These are phyloP conservation scores for Shiraia bambusicola DNA, from an alignment of 2,329 filamentous ascomycete species.

Conservation along the genomic window DNA sequence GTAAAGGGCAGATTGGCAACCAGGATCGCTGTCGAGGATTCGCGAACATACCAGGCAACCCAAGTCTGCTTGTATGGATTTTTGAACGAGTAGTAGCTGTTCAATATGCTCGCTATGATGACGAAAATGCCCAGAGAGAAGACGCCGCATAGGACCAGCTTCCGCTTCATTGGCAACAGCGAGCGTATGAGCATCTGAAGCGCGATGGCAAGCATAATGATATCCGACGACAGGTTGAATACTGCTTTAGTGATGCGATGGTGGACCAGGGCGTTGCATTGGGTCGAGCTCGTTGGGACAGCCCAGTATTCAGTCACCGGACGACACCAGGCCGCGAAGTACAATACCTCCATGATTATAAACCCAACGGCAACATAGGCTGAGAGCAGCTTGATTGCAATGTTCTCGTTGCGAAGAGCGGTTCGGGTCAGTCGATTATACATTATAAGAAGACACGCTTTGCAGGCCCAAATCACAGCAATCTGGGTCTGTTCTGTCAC, in stretches of 20 bases:
- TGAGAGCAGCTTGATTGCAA: constrained; percentile 48
- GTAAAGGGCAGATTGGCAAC: constrained; percentile 56
- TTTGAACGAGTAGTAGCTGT: constrained; percentile 47
- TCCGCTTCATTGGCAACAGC: constrained; percentile 49
- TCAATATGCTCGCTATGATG: constrained; percentile 52
- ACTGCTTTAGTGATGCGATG: constrained; percentile 45
- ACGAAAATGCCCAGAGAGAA: constrained; percentile 59
- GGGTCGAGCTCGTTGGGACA: constrained; percentile 46
- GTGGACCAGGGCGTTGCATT: constrained; percentile 37
- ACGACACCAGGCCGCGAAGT: constrained; percentile 58
- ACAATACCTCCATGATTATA: constrained; percentile 50
- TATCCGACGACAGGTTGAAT: constrained; percentile 50
- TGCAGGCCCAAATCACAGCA: constrained; percentile 55
- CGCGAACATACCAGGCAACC: constrained; percentile 39
- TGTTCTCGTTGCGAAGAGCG: constrained; percentile 27
- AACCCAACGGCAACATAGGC: constrained; percentile 52
- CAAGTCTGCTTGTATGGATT: constrained; percentile 28
- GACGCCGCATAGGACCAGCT: constrained; percentile 57
- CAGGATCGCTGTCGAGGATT: constrained; percentile 37
- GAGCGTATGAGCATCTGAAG: constrained; percentile 50
- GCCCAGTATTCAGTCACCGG: constrained; percentile 56
- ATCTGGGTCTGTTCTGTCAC: constrained; percentile 57
- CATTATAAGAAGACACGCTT: constrained; percentile 56
- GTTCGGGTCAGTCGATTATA: constrained; percentile 53
- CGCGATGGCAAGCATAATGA: constrained; percentile 49